These are phyloP conservation scores for Escovopsis weberi DNA, from an alignment of 2,329 filamentous ascomycete species.

Conservation along the genomic window DNA sequence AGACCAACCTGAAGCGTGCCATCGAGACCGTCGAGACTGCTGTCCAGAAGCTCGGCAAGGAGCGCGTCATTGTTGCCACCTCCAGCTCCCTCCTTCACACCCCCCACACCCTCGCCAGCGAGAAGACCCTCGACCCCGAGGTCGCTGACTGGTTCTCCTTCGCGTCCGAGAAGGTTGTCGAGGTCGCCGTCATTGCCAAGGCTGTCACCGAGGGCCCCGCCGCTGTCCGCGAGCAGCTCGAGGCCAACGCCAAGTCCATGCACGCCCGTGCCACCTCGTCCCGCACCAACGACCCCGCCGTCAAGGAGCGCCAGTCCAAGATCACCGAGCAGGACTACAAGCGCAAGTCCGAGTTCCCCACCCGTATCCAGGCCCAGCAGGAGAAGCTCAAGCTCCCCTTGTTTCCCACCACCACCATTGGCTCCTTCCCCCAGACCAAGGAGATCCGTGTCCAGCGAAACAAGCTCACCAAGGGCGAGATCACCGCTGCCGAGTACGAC, in stretches of 20 bases:
- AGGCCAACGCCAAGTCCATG: constrained; percentile 93
- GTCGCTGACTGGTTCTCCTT: constrained; percentile 98
- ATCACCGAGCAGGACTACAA: constrained; percentile 77
- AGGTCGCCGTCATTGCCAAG: constrained; percentile 90
- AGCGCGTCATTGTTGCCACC: constrained; percentile 90
- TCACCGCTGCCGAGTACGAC: constrained; percentile 84
- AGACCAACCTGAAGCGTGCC: constrained; percentile 95
- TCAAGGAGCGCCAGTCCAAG: constrained; percentile 91
- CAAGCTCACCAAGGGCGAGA: constrained; percentile 98
- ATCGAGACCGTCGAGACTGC: constrained; percentile 84
- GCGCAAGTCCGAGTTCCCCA: constrained; percentile 79
- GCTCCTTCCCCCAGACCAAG: constrained; percentile 98
- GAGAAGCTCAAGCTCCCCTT: constrained; percentile 83
- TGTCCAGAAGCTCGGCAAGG: constrained; percentile 89
- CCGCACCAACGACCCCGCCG: constrained; percentile 91
- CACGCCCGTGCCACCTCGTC: constrained; percentile 81
- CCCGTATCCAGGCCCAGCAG: constrained; percentile 77
- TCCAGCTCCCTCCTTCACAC: constrained; percentile 97
- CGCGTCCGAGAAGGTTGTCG: constrained; percentile 82
- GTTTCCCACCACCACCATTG: constrained; percentile 98
- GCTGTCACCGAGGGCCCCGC: constrained; percentile 87
- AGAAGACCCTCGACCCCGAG: constrained; percentile 95
- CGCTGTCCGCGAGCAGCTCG: constrained; percentile 72
- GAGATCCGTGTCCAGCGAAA: constrained; percentile 94
- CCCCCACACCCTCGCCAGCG: constrained; percentile 90